Evolutionary conservation across 805 yeast species (phyloP).

Genomic region (Schwanniomyces pseudopolymorphus): DNA sequence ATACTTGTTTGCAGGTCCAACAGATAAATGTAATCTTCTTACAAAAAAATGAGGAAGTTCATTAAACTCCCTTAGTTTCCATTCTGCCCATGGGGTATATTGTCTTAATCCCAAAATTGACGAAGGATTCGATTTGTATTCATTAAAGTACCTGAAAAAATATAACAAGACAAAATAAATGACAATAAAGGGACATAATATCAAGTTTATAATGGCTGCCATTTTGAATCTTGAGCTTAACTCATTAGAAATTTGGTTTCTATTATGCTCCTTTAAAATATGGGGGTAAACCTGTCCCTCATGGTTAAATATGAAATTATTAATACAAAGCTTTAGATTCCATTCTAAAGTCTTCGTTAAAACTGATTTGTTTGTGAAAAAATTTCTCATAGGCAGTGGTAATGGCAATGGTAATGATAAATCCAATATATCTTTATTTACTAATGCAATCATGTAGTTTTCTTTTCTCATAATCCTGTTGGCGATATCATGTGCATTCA

Average conservation of each 20-base stretch:
- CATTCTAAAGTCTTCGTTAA: constrained; percentile 90
- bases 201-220: constrained; percentile 82
- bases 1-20: constrained; percentile 77
- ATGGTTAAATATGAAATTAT: constrained; percentile 80
- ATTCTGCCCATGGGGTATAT: constrained; percentile 90
- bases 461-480: constrained; percentile 95
- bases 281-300: constrained; percentile 77
- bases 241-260: constrained; percentile 66
- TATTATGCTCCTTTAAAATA: constrained; percentile 68
- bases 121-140: constrained; percentile 85
- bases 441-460: constrained; percentile 86
- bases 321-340: constrained; percentile 85
- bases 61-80: constrained; percentile 93
- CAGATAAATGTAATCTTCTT: constrained; percentile 72
- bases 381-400: constrained; percentile 3
- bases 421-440: constrained; percentile 74
- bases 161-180: constrained; percentile 78
- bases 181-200: constrained; percentile 84
- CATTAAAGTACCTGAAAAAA: constrained; percentile 90
- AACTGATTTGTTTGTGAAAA: constrained; percentile 30
- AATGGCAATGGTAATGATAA: constrained; percentile 43
- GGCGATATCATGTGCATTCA: constrained; percentile 93
- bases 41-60: constrained; percentile 88
- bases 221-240: constrained; percentile 76
- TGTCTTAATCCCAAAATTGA: constrained; percentile 69